A percentile compares a stretch with the other conserved stretches of the same genome.
These are phyloP conservation scores for Puccinia polysora DNA, from an alignment of 1,284 basidiomycete species.

Conservation along the genomic window DNA sequence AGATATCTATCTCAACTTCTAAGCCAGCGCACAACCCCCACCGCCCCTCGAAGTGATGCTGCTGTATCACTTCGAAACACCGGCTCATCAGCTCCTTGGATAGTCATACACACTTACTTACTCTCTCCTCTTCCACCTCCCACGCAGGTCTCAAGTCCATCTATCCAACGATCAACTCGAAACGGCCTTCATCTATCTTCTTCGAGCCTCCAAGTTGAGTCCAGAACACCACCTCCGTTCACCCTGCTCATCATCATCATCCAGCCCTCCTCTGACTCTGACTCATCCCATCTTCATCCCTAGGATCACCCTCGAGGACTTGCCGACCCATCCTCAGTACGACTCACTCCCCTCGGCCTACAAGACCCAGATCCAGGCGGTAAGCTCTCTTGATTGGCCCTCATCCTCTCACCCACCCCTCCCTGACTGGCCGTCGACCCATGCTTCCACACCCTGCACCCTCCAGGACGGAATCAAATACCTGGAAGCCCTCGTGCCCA, in stretches of 20 bases:
- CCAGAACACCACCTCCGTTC: neutral
- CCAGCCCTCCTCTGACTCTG: neutral
- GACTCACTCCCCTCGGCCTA: too few species aligned
- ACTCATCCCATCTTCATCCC: neutral
- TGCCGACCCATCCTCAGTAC: too few species aligned
- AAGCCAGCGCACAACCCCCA: too few species aligned
- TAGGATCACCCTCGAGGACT: too few species aligned
- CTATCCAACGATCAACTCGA: neutral
- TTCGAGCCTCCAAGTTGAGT: conserved; percentile 1
- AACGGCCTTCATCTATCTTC: conserved; percentile 19
- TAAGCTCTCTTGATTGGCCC: too few species aligned
- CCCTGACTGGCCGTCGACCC: neutral
- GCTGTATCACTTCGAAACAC: too few species aligned
- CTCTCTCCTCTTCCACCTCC: neutral
- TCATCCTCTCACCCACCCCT: neutral
- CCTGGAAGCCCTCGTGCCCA: conserved; percentile 1
- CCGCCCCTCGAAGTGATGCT: too few species aligned
- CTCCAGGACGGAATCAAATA: conserved; percentile 19
- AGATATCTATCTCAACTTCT: too few species aligned
- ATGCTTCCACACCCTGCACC: neutral
- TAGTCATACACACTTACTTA: neutral
- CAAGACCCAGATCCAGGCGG: too few species aligned
- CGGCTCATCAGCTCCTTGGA: too few species aligned
- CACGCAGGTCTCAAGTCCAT: neutral
- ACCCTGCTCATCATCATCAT: neutral